Percentiles rank a stretch among this genome's conserved stretches.
These are phyloP conservation scores for Rhizophagus prolifer DNA, from an alignment of 192 early-diverging fungal genomes.

Conservation along the genomic window DNA sequence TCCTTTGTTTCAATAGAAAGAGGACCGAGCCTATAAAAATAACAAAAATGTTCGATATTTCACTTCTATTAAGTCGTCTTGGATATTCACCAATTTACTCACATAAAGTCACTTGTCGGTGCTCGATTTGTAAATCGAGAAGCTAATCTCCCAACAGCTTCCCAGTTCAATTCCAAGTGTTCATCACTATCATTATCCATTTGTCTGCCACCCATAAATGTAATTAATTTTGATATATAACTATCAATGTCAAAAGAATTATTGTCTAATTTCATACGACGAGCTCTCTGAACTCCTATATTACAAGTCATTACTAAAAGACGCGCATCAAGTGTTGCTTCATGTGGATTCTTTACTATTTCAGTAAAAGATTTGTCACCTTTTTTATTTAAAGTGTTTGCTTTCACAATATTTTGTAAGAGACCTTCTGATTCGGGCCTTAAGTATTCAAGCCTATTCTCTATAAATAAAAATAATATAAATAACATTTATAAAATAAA, in stretches of 20 bases:
- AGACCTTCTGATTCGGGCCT: conserved; percentile 40
- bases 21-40: conserved; percentile 61
- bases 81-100: conserved; percentile 32
- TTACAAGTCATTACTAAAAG: conserved; percentile 75
- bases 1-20: conserved; percentile 62
- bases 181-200: conserved; percentile 51
- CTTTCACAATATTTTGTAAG: conserved; percentile 34
- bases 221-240: conserved; percentile 65
- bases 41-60: conserved; percentile 15
- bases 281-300: conserved; percentile 72
- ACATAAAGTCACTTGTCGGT: conserved; percentile 80
- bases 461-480: conserved; percentile 29
- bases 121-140: conserved; percentile 50
- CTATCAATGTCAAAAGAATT: conserved; percentile 77
- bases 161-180: conserved; percentile 55
- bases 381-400: conserved; percentile 39
- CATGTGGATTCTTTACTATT: conserved; percentile 74
- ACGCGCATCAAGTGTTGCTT: conserved; percentile 87
- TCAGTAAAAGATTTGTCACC: conserved; percentile 29
- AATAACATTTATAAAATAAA: neutral
- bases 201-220: conserved; percentile 46
- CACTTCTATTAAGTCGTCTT: neutral
- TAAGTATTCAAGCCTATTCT: conserved; percentile 40
- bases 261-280: conserved; percentile 72
- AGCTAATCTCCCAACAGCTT: conserved; percentile 53